Evolutionary conservation across 805 yeast genomes (phyloP), one percentile per base, ranked within the genome.

Genomic region (Myxozyma nipponensis): DNA sequence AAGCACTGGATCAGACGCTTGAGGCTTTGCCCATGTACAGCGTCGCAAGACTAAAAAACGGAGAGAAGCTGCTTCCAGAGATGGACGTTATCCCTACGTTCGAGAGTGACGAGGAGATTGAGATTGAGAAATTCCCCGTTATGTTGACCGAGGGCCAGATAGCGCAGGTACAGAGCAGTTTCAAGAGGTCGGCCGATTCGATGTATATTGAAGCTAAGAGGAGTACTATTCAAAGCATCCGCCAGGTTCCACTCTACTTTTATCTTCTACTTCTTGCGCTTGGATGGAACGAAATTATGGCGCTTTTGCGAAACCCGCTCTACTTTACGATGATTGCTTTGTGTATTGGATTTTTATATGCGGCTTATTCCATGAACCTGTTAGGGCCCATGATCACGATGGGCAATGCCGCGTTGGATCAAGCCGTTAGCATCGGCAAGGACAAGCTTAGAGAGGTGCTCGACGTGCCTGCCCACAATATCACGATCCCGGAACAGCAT

Each of bases 281-380:
- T 21, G 98, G 98, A 7, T 93, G 96, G 96, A 90, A 90, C 67
- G 97, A 93, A 72, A 83, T 93, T 59, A 78, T 89, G 84, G 84
- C 93, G 7, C 79, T 93, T 17, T 63, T 93, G 39, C 77, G 95
- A 56, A 90, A 86, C 64, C 98, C 46, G 28, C 62, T 91, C n/a
- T 77, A 85, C 59, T 81, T 90, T 57, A 73, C 85, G 4, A 38
- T 67, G 36, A 65, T 89, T 43, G 61, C 78, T 1, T 64, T 90
- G 39, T 44, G 88, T 9, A 77, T 77, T 1, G 86, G 85, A 0
- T 84, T 79, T 1, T 64, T 76, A 1, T 87, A 84, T 64, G 76
- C 85, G 44, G 75, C 88, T 52, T 83, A 86, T 63, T 77, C 75
- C 49, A 73, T 84, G 65, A 84, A 84, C 57, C 69, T 91, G 66